phyloP scores from a whole-genome alignment of 1,284 basidiomycete genomes.

The Ganoderma resinaceum region DNA sequence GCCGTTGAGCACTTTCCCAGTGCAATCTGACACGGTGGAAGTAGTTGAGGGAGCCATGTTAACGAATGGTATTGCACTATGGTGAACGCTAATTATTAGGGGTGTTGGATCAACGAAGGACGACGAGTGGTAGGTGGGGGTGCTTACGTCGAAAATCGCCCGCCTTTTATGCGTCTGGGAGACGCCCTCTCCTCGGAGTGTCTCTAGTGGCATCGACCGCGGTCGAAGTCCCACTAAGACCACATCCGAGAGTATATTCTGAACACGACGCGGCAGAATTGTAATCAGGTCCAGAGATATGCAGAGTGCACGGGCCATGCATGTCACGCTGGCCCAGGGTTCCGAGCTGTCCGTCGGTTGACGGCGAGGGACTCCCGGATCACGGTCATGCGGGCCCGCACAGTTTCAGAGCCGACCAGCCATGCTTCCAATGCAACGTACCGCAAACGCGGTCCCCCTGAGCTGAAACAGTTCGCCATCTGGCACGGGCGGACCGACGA shows the following conservation, averaged over 20 bases:
- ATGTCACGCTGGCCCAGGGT: no score
- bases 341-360: background rate
- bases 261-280: background rate
- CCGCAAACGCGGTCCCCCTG: background rate
- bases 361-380: background rate
- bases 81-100: background rate
- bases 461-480: no score
- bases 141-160: background rate
- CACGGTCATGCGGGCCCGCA: background rate
- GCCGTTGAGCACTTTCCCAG: constrained; percentile 33
- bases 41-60: constrained; percentile 5
- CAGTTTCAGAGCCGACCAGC: background rate
- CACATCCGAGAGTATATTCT: background rate
- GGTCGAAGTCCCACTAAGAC: background rate
- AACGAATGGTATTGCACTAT: background rate
- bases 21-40: constrained; percentile 28
- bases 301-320: background rate
- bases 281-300: background rate
- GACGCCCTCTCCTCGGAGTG: background rate
- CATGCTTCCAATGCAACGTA: background rate
- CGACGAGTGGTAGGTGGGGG: background rate
- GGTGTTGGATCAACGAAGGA: background rate
- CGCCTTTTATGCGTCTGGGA: background rate
- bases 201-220: background rate
- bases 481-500: no score